These are phyloP conservation scores for Gypsophila paniculata DNA, from an alignment of 179 eudicot species.

Conservation along the genomic window DNA sequence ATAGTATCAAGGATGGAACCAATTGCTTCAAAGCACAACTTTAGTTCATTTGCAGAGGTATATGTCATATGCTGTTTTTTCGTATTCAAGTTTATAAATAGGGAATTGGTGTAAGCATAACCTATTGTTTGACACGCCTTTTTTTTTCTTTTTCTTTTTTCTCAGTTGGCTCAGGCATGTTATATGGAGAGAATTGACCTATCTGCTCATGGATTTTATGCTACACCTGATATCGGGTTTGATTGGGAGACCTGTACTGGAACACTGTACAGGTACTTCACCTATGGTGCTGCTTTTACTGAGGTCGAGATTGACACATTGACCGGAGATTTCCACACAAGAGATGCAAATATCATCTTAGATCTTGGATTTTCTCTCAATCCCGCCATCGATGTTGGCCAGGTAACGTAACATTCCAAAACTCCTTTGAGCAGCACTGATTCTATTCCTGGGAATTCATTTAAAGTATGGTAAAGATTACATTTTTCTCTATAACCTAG, in stretches of 20 bases:
- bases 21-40: conserved; percentile 49
- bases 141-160: conserved; percentile 15
- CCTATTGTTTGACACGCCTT: conserved; percentile 15
- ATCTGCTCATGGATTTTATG: conserved; percentile 92
- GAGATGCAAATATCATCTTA: conserved; percentile 62
- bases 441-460: too few relatives aligned
- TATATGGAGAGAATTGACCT: conserved; percentile 88
- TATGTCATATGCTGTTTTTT: not conserved
- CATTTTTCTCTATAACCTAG: too few relatives aligned
- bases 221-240: conserved; percentile 85
- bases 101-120: not conserved
- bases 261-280: conserved; percentile 72
- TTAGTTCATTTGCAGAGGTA: conserved; percentile 78
- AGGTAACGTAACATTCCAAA: too few relatives aligned
- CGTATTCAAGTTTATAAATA: not conserved
- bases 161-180: conserved; percentile 71
- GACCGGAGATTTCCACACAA: conserved; percentile 94
- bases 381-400: conserved; percentile 98
- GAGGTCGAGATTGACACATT: conserved; percentile 94
- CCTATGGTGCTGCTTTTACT: conserved; percentile 92
- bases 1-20: conserved; percentile 87
- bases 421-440: too few relatives aligned
- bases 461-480: too few relatives aligned
- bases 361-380: conserved; percentile 92
- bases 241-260: conserved; percentile 85